A percentile compares a stretch with the other conserved stretches of the same genome.
Evolutionary conservation across 2,329 filamentous ascomycete genomes (phyloP).

Genomic region (Pleoardoris graminearum): DNA sequence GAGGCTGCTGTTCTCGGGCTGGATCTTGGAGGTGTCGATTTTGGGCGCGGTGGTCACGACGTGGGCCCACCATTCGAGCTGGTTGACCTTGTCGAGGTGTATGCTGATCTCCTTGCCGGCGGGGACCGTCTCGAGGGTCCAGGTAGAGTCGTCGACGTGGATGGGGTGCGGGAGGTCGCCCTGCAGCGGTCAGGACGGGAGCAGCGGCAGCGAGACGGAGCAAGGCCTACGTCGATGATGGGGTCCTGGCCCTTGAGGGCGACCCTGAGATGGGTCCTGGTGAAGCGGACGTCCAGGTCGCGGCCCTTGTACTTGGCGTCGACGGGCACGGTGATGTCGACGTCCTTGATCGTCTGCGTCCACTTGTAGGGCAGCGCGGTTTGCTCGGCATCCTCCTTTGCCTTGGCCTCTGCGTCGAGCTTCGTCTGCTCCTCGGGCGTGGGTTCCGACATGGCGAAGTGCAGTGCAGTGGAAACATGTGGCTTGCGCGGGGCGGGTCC

Average conservation of each 20-base stretch:
- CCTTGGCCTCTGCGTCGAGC: conserved; percentile 62
- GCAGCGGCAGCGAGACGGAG: neutral
- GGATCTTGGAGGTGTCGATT: conserved; percentile 94
- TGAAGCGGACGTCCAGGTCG: conserved; percentile 82
- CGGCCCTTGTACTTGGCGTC: conserved; percentile 81
- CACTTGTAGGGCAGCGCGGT: conserved; percentile 93
- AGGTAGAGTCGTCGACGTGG: conserved; percentile 84
- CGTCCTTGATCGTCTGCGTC: conserved; percentile 87
- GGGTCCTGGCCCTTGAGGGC: conserved; percentile 87
- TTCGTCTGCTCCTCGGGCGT: conserved; percentile 58
- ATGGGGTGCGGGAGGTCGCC: conserved; percentile 83
- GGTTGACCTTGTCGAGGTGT: conserved; percentile 93
- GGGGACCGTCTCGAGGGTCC: conserved; percentile 77
- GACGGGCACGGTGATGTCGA: conserved; percentile 78
- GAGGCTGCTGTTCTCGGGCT: conserved; percentile 88
- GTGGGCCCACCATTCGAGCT: conserved; percentile 98
- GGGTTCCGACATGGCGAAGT: conserved; percentile 43
- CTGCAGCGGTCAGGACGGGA: conserved; percentile 51
- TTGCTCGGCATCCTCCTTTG: conserved; percentile 84
- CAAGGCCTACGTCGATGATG: conserved; percentile 69
- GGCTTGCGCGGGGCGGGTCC: too few relatives aligned
- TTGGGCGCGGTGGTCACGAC: conserved; percentile 83
- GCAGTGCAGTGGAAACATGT: conserved; percentile 9
- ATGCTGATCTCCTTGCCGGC: conserved; percentile 75
- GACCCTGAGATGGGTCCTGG: conserved; percentile 75